Evolutionary conservation across 106 monocot genomes (phyloP), one percentile per base, ranked within the genome.

Genomic region (Triglochin maritima): DNA sequence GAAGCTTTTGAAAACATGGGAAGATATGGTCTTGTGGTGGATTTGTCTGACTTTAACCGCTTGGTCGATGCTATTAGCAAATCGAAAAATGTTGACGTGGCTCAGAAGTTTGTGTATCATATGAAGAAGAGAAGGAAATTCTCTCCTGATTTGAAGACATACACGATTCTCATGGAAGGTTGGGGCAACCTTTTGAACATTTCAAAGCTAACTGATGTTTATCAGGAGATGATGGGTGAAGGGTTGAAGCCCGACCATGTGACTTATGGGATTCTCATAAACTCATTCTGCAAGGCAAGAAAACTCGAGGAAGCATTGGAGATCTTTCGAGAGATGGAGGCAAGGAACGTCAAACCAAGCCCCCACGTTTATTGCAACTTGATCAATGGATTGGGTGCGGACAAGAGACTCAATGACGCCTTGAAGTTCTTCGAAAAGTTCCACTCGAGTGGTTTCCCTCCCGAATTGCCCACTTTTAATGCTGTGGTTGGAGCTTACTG

Each of bases 401-500:
- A 79, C 59, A 83, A 79, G 79, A 77, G 87, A 71, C 60, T 94
- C 49, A 71, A 75, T 60, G 94, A 94, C 60, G 94, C 94, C 46
- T 63, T 89, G 54, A 79, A 72, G 64, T 82, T 74, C 69, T 94
- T 94, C 59, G 73, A 84, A 66, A 68, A 76, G 29, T 82, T 81
- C 12, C 87, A 84, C 60, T 60, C 74, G 46, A 69, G 62, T 49
- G 89, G 84, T 2, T 84, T 80, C 42, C 11, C 82, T 1, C 78
- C 74, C 12, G 94, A 94, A 51, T 52, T 83, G 29, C 94, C 94
- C 5, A 94, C 76, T 49, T 89, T 81, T 63, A 94, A 94, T 76
- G 94, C 94, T 12, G 54, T 89, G n/a, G 74, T 94, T 5, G 94
- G 89, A 44, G 66, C 94, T 47, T 86, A 89, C 65, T 94, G 94